Percentiles rank a stretch among this genome's conserved stretches.
Conservation (phyloP, 352 stramenopile species). For the Phytophthora vignae region DNA sequence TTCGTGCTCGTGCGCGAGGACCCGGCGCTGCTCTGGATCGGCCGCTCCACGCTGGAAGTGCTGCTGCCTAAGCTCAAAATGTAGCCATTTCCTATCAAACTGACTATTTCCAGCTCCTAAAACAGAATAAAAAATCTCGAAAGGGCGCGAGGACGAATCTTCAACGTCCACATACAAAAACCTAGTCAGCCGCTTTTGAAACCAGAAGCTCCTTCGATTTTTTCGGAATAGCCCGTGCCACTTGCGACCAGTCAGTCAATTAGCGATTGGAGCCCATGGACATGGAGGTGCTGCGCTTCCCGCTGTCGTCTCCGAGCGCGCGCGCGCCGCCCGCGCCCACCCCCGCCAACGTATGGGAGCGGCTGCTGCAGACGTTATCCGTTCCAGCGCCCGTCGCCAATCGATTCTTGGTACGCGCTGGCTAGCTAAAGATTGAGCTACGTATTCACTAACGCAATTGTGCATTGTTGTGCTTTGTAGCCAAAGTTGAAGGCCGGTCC, state of each 20-base stretch:
- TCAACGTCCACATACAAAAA: constrained; percentile 6
- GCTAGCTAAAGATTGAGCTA: too few relatives aligned
- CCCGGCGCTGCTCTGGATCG: constrained; percentile 74
- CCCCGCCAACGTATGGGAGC: constrained; percentile 51
- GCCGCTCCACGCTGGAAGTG: constrained; percentile 64
- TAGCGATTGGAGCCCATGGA: constrained; percentile 17
- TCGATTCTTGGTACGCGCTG: constrained; percentile 50
- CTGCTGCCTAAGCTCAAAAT: constrained; percentile 38
- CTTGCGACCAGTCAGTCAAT: constrained; percentile 20
- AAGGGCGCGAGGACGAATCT: constrained; percentile 20
- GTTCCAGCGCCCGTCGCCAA: constrained; percentile 35
- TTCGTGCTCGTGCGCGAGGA: constrained; percentile 68
- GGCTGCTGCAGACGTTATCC: constrained; percentile 61
- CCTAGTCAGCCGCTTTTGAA: not conserved
- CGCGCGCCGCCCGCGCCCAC: not conserved
- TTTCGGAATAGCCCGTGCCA: constrained; percentile 1
- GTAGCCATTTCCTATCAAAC: not conserved
- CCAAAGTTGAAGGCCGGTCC: constrained; percentile 69
- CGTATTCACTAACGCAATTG: not conserved
- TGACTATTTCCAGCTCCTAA: not conserved
- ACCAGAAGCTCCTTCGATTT: constrained; percentile 13
- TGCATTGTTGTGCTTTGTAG: constrained; percentile 25
- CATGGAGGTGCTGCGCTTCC: constrained; percentile 35
- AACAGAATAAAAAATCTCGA: constrained; percentile 14
- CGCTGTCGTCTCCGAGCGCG: constrained; percentile 3